phyloP scores from a whole-genome alignment of 495 filamentous ascomycete genomes.

The Thermochaetoides thermophila region DNA sequence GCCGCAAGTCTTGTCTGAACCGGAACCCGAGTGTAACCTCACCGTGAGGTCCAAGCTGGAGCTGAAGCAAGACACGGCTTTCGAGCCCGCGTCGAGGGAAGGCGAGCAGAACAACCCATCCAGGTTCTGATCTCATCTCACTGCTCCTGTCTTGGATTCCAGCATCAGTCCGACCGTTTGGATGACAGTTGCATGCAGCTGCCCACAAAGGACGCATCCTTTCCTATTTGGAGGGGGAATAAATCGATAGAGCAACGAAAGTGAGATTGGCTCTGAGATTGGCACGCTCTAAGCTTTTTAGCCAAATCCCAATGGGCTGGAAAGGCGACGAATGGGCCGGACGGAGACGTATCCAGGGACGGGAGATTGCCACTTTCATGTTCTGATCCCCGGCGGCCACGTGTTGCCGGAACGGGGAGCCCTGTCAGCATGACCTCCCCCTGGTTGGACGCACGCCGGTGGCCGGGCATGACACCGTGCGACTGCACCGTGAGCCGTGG shows the following conservation, averaged over 20 bases:
- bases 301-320: neutral
- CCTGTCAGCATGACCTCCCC: slow-evolving; percentile 1
- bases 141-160: too few relatives aligned
- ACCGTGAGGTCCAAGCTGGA: slow-evolving; percentile 1
- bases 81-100: too few relatives aligned
- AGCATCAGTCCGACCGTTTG: too few relatives aligned
- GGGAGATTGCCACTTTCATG: slow-evolving; percentile 25
- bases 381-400: slow-evolving; percentile 30
- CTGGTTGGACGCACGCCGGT: slow-evolving; percentile 2
- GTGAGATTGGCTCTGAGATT: neutral
- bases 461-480: too few relatives aligned
- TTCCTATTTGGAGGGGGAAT: too few relatives aligned
- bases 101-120: too few relatives aligned
- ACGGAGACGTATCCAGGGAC: slow-evolving; percentile 12
- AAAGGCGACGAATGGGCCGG: slow-evolving; percentile 1
- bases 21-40: slow-evolving; percentile 7
- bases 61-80: too few relatives aligned
- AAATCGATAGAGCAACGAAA: too few relatives aligned
- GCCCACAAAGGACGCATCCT: too few relatives aligned
- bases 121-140: too few relatives aligned
- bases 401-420: slow-evolving; percentile 15
- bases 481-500: too few relatives aligned
- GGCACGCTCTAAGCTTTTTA: neutral
- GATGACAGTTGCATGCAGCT: too few relatives aligned
- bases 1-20: slow-evolving; percentile 4